These are phyloP conservation scores for Nakazawaea laoshanensis DNA, from an alignment of 805 yeast species.

Conservation along the genomic window DNA sequence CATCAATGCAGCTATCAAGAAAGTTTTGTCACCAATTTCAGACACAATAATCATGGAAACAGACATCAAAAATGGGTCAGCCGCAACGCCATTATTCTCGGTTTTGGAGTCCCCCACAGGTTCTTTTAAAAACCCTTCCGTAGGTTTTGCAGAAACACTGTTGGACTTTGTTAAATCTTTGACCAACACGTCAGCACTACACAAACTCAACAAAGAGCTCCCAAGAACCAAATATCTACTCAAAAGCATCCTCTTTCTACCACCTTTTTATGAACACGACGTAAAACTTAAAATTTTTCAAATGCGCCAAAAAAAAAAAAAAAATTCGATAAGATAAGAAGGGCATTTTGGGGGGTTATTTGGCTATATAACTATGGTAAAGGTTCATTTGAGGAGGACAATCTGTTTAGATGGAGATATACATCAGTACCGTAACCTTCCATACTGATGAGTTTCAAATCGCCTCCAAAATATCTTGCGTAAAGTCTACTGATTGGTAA, in stretches of 20 bases:
- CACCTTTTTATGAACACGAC: too few species aligned
- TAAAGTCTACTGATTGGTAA: conserved; percentile 79
- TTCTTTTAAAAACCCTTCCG: too few species aligned
- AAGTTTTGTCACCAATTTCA: conserved; percentile 96
- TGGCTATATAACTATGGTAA: conserved; percentile 28
- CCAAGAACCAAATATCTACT: too few species aligned
- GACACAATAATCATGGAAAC: conserved; percentile 88
- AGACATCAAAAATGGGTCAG: conserved; percentile 66
- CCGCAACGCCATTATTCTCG: background rate
- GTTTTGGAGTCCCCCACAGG: background rate
- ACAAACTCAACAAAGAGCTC: too few species aligned
- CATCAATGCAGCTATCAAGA: conserved; percentile 93
- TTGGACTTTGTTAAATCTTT: too few species aligned
- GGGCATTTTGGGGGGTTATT: background rate
- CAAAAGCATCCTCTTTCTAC: too few species aligned
- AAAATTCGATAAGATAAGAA: background rate
- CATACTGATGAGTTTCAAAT: conserved; percentile 78
- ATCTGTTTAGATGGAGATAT: conserved; percentile 74
- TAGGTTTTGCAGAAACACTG: too few species aligned
- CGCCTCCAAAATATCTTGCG: conserved; percentile 89
- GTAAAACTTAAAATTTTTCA: too few species aligned
- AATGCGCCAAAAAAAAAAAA: background rate
- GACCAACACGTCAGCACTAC: too few species aligned
- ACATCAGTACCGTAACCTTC: conserved; percentile 95
- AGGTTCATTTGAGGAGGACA: conserved; percentile 69